Conservation (phyloP, 371 early-diverging fungal species). For the Mucor mucedo region DNA sequence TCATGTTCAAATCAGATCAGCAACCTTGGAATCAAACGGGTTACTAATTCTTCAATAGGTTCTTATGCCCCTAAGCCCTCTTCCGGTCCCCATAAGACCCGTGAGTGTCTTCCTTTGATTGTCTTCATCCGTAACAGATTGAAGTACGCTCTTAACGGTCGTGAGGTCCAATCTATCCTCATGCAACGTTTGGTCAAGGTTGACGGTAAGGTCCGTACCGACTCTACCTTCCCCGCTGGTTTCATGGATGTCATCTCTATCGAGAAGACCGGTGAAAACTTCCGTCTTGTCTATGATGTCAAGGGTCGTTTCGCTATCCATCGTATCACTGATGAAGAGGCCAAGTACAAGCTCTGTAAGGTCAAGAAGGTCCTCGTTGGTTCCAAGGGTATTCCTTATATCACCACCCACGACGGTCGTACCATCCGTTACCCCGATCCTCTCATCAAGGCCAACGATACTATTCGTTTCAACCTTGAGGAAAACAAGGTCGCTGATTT, state of each 20-base stretch:
- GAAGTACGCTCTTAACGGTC: conserved; percentile 97
- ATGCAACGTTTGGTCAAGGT: conserved; percentile 99
- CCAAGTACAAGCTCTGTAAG: conserved; percentile 99
- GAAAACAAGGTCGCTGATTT: conserved; percentile 93
- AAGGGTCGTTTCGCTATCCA: conserved; percentile 99
- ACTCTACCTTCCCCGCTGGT: conserved; percentile 98
- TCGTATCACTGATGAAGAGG: conserved; percentile 98
- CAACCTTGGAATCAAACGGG: not conserved
- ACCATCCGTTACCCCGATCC: conserved; percentile 99
- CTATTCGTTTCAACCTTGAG: conserved; percentile 97
- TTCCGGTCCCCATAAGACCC: conserved; percentile 99
- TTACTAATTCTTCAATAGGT: conserved; percentile 25
- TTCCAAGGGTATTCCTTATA: conserved; percentile 94
- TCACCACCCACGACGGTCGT: conserved; percentile 99
- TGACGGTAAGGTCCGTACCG: conserved; percentile 99
- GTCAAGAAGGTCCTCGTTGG: conserved; percentile 95
- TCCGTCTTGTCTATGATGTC: conserved; percentile 98
- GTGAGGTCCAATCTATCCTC: conserved; percentile 97
- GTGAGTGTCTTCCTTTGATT: conserved; percentile 98
- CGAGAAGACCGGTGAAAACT: conserved; percentile 99
- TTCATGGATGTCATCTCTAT: conserved; percentile 99
- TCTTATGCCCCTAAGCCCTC: conserved; percentile 96
- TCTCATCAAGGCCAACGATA: conserved; percentile 98
- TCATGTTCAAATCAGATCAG: not conserved
- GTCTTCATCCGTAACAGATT: conserved; percentile 99